phyloP scores from a whole-genome alignment of 768 basidiomycete species.

The Russula ochroleuca region DNA sequence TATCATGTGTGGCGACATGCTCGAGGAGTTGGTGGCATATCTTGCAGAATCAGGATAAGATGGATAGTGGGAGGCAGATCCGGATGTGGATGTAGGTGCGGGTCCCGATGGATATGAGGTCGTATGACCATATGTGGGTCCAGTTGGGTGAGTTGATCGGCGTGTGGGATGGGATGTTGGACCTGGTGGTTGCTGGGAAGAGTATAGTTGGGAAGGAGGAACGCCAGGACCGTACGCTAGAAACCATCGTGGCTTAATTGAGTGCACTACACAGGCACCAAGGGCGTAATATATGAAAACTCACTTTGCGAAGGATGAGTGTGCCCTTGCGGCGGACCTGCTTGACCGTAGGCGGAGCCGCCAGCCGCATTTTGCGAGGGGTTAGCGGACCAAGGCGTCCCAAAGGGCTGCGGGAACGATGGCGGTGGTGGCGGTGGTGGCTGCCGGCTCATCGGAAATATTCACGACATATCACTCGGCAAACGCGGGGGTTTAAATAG shows the following conservation, averaged over 20 bases:
- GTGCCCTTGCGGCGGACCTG: not conserved
- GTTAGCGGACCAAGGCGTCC: not conserved
- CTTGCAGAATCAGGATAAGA: not conserved
- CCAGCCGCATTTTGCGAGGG: not conserved
- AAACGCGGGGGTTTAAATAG: not conserved
- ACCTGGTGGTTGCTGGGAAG: not conserved
- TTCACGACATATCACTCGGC: not conserved
- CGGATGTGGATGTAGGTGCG: not conserved
- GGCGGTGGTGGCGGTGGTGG: not conserved
- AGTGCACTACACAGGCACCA: not conserved
- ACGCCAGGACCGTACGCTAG: not conserved
- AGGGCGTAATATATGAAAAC: not conserved
- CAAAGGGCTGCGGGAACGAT: not conserved
- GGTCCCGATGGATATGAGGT: not conserved
- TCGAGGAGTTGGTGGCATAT: not conserved
- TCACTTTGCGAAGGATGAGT: not conserved
- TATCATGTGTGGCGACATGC: not conserved
- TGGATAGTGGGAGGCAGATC: not conserved
- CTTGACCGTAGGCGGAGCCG: no score
- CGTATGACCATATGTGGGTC: not conserved
- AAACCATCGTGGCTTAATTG: not conserved
- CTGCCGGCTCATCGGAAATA: not conserved
- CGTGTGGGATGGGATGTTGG: not conserved
- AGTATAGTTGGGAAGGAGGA: not conserved
- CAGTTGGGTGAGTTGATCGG: not conserved